Conservation (phyloP, 345 rosid genomes). For the Noccaea bulbosa region DNA sequence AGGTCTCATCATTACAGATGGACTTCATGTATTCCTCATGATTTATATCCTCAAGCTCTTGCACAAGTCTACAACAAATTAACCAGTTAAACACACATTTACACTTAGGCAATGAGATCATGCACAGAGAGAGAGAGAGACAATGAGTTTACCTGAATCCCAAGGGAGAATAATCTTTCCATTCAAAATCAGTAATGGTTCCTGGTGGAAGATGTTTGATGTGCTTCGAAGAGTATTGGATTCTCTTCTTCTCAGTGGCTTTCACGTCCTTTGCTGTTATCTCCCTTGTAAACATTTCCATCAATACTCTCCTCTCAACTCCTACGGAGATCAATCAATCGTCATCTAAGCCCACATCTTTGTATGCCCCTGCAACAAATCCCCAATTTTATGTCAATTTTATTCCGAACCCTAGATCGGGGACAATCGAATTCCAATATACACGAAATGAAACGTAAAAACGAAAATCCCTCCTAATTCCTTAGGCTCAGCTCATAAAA, state of each 20-base stretch:
- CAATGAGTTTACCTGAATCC: conserved; percentile 51
- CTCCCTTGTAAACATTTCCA: conserved; percentile 42
- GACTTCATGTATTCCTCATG: conserved; percentile 53
- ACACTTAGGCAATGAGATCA: not conserved
- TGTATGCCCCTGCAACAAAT: not conserved
- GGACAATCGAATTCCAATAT: not conserved
- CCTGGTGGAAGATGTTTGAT: conserved; percentile 43
- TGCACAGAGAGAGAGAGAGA: not conserved
- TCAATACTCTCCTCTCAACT: not conserved
- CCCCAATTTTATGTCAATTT: not conserved
- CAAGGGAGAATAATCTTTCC: conserved; percentile 62
- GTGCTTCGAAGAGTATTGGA: conserved; percentile 43
- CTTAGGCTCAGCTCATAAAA: not conserved
- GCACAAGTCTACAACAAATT: conserved; percentile 46
- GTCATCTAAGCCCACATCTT: conserved; percentile 30
- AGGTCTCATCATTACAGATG: conserved; percentile 51
- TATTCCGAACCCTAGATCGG: not conserved
- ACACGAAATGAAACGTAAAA: not conserved
- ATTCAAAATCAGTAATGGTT: conserved; percentile 47
- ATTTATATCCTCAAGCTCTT: conserved; percentile 49
- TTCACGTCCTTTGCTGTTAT: conserved; percentile 41
- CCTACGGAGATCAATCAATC: conserved; percentile 23
- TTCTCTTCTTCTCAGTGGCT: conserved; percentile 41
- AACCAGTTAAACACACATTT: too few relatives aligned
- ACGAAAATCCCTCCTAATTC: not conserved